A percentile compares a stretch with the other conserved stretches of the same genome.
These are phyloP conservation scores for Sugiyamaella pinicola DNA, from an alignment of 1,139 yeast species.

Conservation along the genomic window DNA sequence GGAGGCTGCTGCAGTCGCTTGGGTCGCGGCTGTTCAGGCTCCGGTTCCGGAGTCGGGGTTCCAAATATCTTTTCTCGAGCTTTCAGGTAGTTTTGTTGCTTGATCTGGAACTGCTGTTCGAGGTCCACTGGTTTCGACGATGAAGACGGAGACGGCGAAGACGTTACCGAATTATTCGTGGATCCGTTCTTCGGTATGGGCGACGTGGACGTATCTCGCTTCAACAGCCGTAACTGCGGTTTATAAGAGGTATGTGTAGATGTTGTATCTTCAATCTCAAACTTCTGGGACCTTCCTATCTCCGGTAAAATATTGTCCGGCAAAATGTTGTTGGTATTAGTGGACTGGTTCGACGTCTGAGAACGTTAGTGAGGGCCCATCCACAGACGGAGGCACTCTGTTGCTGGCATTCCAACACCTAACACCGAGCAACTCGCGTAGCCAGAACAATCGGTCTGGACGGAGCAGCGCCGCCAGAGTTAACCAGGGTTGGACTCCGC, in stretches of 20 bases:
- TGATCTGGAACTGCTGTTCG: conserved; percentile 16
- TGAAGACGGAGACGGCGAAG: background rate
- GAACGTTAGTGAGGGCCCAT: too few relatives aligned
- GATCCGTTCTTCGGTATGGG: background rate
- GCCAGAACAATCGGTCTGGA: too few relatives aligned
- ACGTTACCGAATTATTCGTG: background rate
- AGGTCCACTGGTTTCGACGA: conserved; percentile 11
- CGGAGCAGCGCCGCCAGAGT: too few relatives aligned
- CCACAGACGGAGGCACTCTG: too few relatives aligned
- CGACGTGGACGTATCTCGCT: conserved; percentile 13
- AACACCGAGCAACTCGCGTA: too few relatives aligned
- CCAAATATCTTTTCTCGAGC: conserved; percentile 22
- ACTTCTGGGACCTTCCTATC: background rate
- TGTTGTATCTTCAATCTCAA: conserved; percentile 18
- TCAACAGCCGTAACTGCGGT: conserved; percentile 20
- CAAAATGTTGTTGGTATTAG: background rate
- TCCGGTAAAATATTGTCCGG: background rate
- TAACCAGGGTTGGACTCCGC: too few relatives aligned
- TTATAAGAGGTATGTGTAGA: conserved; percentile 20
- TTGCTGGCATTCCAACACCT: too few relatives aligned
- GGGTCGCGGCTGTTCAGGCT: background rate
- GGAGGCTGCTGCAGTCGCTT: conserved; percentile 1
- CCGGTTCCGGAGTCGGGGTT: conserved; percentile 2
- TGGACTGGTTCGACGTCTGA: background rate
- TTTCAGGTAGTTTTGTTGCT: conserved; percentile 18